Evolutionary conservation across 495 filamentous ascomycete genomes (phyloP).

Genomic region (Thermothielavioides terrestris): DNA sequence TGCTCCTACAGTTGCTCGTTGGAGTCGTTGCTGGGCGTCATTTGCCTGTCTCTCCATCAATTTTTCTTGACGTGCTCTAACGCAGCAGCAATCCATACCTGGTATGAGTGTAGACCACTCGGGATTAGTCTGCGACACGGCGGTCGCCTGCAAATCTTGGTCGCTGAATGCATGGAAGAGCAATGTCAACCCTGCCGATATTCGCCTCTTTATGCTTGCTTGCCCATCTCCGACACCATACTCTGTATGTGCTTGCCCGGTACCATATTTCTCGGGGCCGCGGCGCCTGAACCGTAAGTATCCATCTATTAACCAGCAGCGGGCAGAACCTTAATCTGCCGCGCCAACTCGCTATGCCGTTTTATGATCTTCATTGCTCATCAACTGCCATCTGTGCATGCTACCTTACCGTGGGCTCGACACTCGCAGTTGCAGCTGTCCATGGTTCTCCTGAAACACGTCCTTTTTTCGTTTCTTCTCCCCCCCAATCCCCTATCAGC

Average conservation of each 20-base stretch:
- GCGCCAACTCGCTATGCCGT: constrained; percentile 16
- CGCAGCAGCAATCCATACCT: no score
- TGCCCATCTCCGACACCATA: no score
- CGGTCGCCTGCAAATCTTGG: not conserved
- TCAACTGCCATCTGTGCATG: constrained; percentile 10
- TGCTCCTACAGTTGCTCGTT: no score
- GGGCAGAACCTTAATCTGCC: constrained; percentile 10
- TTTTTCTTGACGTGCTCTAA: no score
- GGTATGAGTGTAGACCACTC: no score
- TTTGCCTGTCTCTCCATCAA: no score
- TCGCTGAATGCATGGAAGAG: not conserved
- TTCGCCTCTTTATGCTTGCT: not conserved
- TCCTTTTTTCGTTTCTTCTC: not conserved
- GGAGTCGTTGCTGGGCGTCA: no score
- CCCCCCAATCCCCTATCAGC: not conserved
- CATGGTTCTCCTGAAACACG: constrained; percentile 2
- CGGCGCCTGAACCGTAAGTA: no score
- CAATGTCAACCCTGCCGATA: not conserved
- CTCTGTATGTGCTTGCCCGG: no score
- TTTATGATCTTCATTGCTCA: constrained; percentile 15
- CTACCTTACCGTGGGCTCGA: constrained; percentile 1
- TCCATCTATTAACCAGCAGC: not conserved
- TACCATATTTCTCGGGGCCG: no score
- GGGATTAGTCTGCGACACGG: not conserved
- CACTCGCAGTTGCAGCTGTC: not conserved